These are phyloP conservation scores for Physaria fendleri DNA, from an alignment of 345 rosid genomes.

Conservation along the genomic window DNA sequence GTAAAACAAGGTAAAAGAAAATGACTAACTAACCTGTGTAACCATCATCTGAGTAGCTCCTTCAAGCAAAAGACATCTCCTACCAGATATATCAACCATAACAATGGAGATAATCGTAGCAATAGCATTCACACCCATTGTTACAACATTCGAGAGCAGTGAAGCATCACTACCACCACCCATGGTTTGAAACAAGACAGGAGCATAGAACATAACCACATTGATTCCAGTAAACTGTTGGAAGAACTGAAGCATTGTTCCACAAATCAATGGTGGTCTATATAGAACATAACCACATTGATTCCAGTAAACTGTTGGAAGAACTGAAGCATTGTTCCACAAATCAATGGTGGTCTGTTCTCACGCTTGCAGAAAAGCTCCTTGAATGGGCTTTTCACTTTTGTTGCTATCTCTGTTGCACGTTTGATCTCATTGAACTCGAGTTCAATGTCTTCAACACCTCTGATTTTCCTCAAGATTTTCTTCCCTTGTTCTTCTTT, in stretches of 20 bases:
- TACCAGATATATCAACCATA: slow-evolving; percentile 16
- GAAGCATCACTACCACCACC: slow-evolving; percentile 25
- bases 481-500: slow-evolving; percentile 32
- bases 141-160: slow-evolving; percentile 22
- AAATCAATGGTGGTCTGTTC: no score
- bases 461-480: slow-evolving; percentile 48
- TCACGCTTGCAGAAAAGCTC: slow-evolving; percentile 23
- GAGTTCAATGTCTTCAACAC: slow-evolving; percentile 36
- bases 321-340: no score
- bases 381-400: slow-evolving; percentile 38
- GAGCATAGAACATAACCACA: slow-evolving; percentile 34
- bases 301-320: no score
- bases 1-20: not conserved
- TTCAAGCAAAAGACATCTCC: slow-evolving; percentile 5
- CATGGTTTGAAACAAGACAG: slow-evolving; percentile 34
- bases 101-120: slow-evolving; percentile 2
- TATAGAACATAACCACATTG: no score
- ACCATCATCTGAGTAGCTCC: slow-evolving; percentile 18
- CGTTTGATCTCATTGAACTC: slow-evolving; percentile 41
- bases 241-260: slow-evolving; percentile 45
- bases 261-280: slow-evolving; percentile 48
- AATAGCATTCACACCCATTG: slow-evolving; percentile 20
- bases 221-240: slow-evolving; percentile 72
- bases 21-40: slow-evolving; percentile 19
- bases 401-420: slow-evolving; percentile 42